These are phyloP conservation scores for Suillus tomentosus DNA, from an alignment of 768 basidiomycete genomes.

Conservation along the genomic window DNA sequence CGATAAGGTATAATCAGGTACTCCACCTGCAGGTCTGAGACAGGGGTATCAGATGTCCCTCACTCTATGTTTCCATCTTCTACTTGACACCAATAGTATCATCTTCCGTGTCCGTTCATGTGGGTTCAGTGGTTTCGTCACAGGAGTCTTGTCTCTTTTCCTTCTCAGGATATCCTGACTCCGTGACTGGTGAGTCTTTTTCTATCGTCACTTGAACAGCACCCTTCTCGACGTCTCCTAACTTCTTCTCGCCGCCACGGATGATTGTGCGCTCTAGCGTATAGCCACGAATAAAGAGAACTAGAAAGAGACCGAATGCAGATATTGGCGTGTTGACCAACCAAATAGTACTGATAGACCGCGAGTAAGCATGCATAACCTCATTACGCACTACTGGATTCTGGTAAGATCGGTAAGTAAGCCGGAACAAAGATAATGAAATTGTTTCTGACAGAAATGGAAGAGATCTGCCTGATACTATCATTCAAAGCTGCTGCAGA, in stretches of 20 bases:
- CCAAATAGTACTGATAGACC: conserved; percentile 41
- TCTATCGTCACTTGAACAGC: not conserved
- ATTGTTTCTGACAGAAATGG: conserved; percentile 23
- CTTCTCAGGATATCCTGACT: conserved; percentile 2
- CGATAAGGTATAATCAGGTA: not conserved
- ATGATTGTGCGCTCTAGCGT: conserved; percentile 34
- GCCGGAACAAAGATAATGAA: not conserved
- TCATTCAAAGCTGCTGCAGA: conserved; percentile 48
- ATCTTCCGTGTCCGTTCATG: not conserved
- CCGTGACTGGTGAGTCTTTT: conserved; percentile 1
- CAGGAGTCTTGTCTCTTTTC: conserved; percentile 4
- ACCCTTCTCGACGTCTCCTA: conserved; percentile 35
- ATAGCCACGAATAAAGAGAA: conserved; percentile 38
- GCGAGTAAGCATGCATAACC: conserved; percentile 40
- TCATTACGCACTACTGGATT: conserved; percentile 29
- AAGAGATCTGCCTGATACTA: conserved; percentile 45
- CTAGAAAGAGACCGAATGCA: conserved; percentile 34
- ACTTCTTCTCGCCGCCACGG: conserved; percentile 14
- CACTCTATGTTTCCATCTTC: conserved; percentile 11
- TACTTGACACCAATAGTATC: not conserved
- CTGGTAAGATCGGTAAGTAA: conserved; percentile 22
- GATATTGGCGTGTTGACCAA: conserved; percentile 38
- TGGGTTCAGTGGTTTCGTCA: conserved; percentile 13
- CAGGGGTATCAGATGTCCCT: not conserved
- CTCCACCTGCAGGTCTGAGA: not conserved